Percentiles rank a stretch among this genome's conserved stretches.
Evolutionary conservation across 1,139 yeast genomes (phyloP).

Genomic region (Maudiozyma humilis): DNA sequence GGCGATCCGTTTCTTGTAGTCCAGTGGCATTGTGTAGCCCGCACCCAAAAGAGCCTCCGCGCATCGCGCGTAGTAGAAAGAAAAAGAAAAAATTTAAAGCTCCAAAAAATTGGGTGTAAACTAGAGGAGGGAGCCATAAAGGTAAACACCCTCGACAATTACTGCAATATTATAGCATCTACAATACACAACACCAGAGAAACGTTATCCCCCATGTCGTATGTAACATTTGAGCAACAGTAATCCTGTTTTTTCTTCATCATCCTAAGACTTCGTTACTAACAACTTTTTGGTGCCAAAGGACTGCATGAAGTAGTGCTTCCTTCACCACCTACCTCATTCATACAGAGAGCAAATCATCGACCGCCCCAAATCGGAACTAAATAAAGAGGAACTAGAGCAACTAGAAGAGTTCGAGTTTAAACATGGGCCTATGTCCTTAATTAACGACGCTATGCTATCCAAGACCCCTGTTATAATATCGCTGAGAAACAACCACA

Average conservation of each 20-base stretch:
- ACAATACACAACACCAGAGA: neutral
- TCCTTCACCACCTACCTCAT: neutral
- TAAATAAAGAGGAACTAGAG: conserved; percentile 70
- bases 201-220: neutral
- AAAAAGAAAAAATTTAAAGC: too few species aligned
- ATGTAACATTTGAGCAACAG: neutral
- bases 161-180: too few species aligned
- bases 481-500: conserved; percentile 88
- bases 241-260: neutral
- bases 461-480: conserved; percentile 72
- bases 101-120: too few species aligned
- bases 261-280: neutral
- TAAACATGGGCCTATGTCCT: conserved; percentile 82
- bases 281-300: neutral
- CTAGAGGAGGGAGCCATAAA: too few species aligned
- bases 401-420: conserved; percentile 87
- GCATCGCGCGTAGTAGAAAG: too few species aligned
- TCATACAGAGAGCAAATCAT: conserved; percentile 48
- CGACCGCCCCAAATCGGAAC: conserved; percentile 69
- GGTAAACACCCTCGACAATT: too few species aligned
- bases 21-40: too few species aligned
- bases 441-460: conserved; percentile 71
- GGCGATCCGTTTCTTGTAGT: too few species aligned
- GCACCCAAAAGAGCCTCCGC: too few species aligned
- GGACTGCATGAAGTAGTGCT: neutral